Evolutionary conservation across 192 early-diverging fungal genomes (phyloP), one percentile per base, ranked within the genome.

Genomic region (Coemansia sp.): DNA sequence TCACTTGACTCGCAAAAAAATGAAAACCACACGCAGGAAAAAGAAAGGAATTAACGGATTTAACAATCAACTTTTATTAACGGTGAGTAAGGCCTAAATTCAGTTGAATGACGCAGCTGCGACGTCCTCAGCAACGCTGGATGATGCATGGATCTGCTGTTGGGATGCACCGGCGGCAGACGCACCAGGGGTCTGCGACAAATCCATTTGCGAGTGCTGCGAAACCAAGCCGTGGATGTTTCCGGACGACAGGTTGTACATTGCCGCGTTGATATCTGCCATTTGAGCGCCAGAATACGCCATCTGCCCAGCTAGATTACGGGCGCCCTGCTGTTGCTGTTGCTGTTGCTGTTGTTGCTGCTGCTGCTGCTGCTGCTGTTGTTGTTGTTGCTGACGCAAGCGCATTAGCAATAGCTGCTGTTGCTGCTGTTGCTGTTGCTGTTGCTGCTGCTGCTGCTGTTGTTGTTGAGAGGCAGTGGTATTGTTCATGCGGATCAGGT

Each of bases 111-210:
- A 72, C 51, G 72, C 72, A 10, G 72, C 52, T 2, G 72, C 77
- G 1, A 80, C 69, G 56, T 80, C 72, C 31, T 80, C 72, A 14
- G 77, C 77, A 58, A 71, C 62, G 63, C 52, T 80, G 3, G 76
- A 61, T 17, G 61, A 42, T 7, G 56, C 34, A 20, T 61, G 59
- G 5, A 12, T 32, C 56, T 66, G 55, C 0, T 20, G 60, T 22
- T 36, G 34, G 8, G 34, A 8, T 8, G 34, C 34, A 6, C 34
- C 34, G 34, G 34, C 34, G 14, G 61, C 38, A 8, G 75, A 67
- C 1, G 58, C 38, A 11, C 56, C 34, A 32, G 61, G 59, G 32
- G 33, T 48, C 69, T 72, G 34, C 34, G 34, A 36, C 34, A 8
- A 8, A 8, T 36, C 69, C 63, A 72, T 66, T 55, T 56, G 69